Percentiles rank a stretch among this genome's conserved stretches.
phyloP scores from a whole-genome alignment of 371 early-diverging fungal genomes.

The Apophysomyces trapeziformis region DNA sequence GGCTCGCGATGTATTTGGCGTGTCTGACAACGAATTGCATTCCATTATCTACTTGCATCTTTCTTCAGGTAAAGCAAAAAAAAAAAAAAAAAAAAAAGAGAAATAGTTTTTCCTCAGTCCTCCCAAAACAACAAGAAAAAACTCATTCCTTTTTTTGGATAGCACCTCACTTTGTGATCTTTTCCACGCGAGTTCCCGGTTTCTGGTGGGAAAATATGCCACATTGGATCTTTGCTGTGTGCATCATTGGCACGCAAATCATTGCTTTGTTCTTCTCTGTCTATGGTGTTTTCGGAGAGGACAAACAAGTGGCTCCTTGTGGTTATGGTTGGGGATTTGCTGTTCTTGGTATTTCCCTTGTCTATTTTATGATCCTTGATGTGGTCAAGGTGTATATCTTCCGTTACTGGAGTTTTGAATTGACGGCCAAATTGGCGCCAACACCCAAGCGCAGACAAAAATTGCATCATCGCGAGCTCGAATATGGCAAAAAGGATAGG shows the following conservation, averaged over 20 bases:
- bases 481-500: constrained; percentile 38
- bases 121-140: too few relatives aligned
- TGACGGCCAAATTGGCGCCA: constrained; percentile 74
- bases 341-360: constrained; percentile 70
- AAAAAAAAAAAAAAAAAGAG: constrained; percentile 13
- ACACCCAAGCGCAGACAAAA: constrained; percentile 62
- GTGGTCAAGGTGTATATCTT: constrained; percentile 83
- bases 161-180: constrained; percentile 92
- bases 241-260: constrained; percentile 87
- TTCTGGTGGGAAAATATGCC: constrained; percentile 87
- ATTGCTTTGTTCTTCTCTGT: constrained; percentile 88
- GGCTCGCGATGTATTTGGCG: constrained; percentile 68
- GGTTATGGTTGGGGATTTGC: constrained; percentile 64
- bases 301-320: constrained; percentile 53
- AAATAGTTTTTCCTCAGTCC: not conserved
- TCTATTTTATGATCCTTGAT: constrained; percentile 81
- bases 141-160: not conserved
- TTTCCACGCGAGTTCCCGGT: constrained; percentile 84
- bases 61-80: constrained; percentile 64
- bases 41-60: constrained; percentile 92
- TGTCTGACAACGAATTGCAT: constrained; percentile 54
- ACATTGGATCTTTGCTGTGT: constrained; percentile 67
- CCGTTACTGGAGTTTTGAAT: constrained; percentile 68
- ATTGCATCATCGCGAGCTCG: constrained; percentile 48
- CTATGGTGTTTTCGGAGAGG: constrained; percentile 67